Percentiles rank a stretch among this genome's conserved stretches.
Evolutionary conservation across 2,329 filamentous ascomycete genomes (phyloP).

Genomic region (Aspergillus fumigatiaffinis): DNA sequence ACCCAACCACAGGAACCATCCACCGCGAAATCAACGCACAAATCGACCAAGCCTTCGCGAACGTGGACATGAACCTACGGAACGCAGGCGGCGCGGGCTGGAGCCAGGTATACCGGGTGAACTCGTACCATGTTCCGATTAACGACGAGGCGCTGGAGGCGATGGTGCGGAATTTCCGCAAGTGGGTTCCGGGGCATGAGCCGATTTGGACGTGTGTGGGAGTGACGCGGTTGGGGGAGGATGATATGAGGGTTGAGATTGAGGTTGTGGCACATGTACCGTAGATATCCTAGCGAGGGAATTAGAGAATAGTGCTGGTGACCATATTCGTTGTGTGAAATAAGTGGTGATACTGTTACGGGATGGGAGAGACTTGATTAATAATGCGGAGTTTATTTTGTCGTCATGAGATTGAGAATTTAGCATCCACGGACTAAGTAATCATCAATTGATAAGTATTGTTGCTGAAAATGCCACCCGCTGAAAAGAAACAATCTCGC

Average conservation of each 20-base stretch:
- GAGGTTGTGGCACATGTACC: slow-evolving; percentile 49
- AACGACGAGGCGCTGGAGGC: slow-evolving; percentile 35
- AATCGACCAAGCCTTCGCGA: slow-evolving; percentile 54
- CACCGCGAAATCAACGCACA: slow-evolving; percentile 41
- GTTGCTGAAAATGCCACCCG: too few relatives aligned
- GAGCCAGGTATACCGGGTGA: slow-evolving; percentile 49
- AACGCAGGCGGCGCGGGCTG: slow-evolving; percentile 50
- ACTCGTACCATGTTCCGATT: slow-evolving; percentile 45
- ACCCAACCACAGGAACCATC: slow-evolving; percentile 21
- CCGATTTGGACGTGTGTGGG: slow-evolving; percentile 55
- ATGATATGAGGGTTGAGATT: slow-evolving; percentile 57
- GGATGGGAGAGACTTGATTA: too few relatives aligned
- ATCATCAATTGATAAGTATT: too few relatives aligned
- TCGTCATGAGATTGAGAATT: too few relatives aligned
- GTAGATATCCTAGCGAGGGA: too few relatives aligned
- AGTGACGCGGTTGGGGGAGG: slow-evolving; percentile 45
- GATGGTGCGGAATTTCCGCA: slow-evolving; percentile 48
- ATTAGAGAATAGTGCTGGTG: too few relatives aligned
- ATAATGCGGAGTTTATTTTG: too few relatives aligned
- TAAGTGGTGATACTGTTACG: too few relatives aligned
- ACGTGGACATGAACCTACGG: slow-evolving; percentile 51
- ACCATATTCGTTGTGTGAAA: too few relatives aligned
- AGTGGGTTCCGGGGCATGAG: slow-evolving; percentile 51
- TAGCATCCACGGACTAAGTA: too few relatives aligned
- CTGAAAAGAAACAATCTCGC: not conserved